Evolutionary conservation across 2,329 filamentous ascomycete species (phyloP), one percentile per base, ranked within the genome.

Genomic region (Annulohypoxylon truncatum): DNA sequence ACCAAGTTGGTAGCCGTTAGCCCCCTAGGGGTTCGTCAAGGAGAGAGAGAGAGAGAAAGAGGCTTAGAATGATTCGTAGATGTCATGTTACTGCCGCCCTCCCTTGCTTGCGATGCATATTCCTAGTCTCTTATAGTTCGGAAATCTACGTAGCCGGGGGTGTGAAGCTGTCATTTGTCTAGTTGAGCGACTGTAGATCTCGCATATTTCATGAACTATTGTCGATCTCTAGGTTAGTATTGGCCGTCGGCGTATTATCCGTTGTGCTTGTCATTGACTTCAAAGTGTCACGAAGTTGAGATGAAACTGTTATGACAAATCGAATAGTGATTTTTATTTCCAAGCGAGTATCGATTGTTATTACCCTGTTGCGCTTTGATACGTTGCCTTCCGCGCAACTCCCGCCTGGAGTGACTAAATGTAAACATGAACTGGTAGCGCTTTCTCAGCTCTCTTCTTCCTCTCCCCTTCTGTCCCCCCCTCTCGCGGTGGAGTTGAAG

Each of bases 311-410:
- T 18, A 9, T 46, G 42, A 12, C 15, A 38, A 42, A 31, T 40
- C 38, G 15, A 50, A 33, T 22, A 35, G 35, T 15, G 18, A 28
- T 28, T 51, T 22, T 28, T 42, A 28, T 60, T 66, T 18, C 44
- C 38, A 51, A 64, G 53, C 31, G 44, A 67, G 44, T 67, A 59
- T 61, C 56, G 52, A 62, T 61, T 58, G 60, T 56, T 67, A 69
- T 67, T 69, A 64, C 53, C 60, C 47, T 53, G 64, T 59, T 66
- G 61, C 67, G 67, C 55, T 63, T 61, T 47, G 50, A 66, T 70
- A 51, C 61, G 42, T 67, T 66, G 61, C 61, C 64, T 51, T 59
- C 47, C 51, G 31, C 54, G 67, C 67, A 66, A 68, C 67, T 64
- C 61, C 64, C 47, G 51, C 52, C 64, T 61, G 40, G 53, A 47